These are phyloP conservation scores for Verticillium longisporum DNA, from an alignment of 2,329 filamentous ascomycete species.

Conservation along the genomic window DNA sequence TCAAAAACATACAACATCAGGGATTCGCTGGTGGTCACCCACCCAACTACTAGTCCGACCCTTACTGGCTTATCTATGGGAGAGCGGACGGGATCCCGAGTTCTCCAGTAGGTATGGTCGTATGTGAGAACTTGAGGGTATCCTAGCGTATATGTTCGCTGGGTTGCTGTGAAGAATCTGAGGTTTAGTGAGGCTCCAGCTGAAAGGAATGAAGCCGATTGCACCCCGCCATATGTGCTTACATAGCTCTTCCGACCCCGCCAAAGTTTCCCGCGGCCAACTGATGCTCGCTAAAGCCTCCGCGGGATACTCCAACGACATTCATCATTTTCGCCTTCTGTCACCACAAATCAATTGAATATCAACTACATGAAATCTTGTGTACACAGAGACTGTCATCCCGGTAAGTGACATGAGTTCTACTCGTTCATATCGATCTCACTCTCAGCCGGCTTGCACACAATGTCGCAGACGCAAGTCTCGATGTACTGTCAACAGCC, in stretches of 20 bases:
- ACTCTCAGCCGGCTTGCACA: constrained; percentile 53
- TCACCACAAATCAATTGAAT: not conserved
- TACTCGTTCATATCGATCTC: constrained; percentile 51
- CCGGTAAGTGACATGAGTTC: not conserved
- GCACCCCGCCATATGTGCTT: too few species aligned
- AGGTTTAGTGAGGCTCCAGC: too few species aligned
- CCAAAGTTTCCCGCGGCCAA: not conserved
- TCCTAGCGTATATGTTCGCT: too few species aligned
- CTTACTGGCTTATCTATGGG: too few species aligned
- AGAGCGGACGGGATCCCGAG: too few species aligned
- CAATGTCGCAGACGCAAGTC: constrained; percentile 55
- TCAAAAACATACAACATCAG: too few species aligned
- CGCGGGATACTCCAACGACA: not conserved
- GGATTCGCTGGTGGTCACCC: too few species aligned
- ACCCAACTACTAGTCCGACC: too few species aligned
- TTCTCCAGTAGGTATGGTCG: not conserved
- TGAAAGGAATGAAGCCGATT: too few species aligned
- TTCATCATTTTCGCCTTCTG: not conserved
- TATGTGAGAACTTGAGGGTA: not conserved
- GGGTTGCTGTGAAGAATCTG: too few species aligned
- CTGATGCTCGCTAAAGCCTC: not conserved
- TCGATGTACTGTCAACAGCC: constrained; percentile 50
- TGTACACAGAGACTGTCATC: not conserved
- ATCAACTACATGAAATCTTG: not conserved
- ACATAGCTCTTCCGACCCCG: too few species aligned